Percentiles rank a stretch among this genome's conserved stretches.
phyloP scores from a whole-genome alignment of 495 filamentous ascomycete genomes.

The Astrothelium subdiscretum region DNA sequence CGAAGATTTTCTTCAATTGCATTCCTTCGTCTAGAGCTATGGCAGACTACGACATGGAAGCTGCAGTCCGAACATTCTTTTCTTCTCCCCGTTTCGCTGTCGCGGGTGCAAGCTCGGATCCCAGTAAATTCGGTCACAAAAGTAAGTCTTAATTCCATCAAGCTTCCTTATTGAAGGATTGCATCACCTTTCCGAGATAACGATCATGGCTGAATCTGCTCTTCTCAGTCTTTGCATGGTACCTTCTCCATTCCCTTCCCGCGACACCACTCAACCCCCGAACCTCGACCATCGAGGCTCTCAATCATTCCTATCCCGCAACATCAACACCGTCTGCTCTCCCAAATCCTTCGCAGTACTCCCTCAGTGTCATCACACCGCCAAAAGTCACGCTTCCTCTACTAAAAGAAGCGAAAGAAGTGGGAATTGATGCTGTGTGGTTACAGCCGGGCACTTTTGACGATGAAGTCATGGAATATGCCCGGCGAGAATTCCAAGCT shows the following conservation, averaged over 20 bases:
- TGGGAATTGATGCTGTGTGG: slow-evolving; percentile 75
- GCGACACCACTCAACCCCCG: slow-evolving; percentile 77
- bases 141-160: slow-evolving; percentile 34
- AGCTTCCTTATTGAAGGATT: not conserved
- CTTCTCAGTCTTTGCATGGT: slow-evolving; percentile 72
- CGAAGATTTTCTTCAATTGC: too few relatives aligned
- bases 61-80: slow-evolving; percentile 69
- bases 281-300: not conserved
- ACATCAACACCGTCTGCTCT: slow-evolving; percentile 50
- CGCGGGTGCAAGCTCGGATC: slow-evolving; percentile 76
- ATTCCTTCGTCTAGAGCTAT: not conserved
- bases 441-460: slow-evolving; percentile 86
- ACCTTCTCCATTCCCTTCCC: slow-evolving; percentile 60
- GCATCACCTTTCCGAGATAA: not conserved
- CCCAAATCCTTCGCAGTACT: slow-evolving; percentile 52
- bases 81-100: slow-evolving; percentile 73
- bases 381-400: slow-evolving; percentile 58
- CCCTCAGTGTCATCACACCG: slow-evolving; percentile 80
- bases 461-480: slow-evolving; percentile 56
- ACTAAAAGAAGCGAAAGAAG: slow-evolving; percentile 65
- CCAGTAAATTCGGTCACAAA: slow-evolving; percentile 84
- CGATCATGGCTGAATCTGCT: slow-evolving; percentile 3
- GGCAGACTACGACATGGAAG: slow-evolving; percentile 31
- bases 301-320: not conserved
- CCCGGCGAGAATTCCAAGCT: slow-evolving; percentile 47